Evolutionary conservation across 2,329 filamentous ascomycete species (phyloP), one percentile per base, ranked within the genome.

Genomic region (Calonectria leucothoes): DNA sequence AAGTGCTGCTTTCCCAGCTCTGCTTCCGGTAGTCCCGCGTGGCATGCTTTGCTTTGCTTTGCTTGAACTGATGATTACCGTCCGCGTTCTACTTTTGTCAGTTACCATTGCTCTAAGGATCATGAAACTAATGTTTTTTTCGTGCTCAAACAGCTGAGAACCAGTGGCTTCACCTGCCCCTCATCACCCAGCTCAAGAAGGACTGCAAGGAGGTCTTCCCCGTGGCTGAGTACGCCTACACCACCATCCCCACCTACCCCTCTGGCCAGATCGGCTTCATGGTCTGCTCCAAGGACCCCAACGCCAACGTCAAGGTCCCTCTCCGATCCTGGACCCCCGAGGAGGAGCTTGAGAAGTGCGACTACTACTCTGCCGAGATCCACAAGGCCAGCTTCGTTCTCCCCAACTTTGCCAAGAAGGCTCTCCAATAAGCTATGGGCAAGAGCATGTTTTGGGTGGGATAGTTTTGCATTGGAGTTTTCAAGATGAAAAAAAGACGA

Each of bases 231-330:
- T 99, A 98, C 89, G 97, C 94, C 81, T 99, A 98, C 92, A 98
- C 96, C 83, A 98, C 96, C 82, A 99, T 99, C 86, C 97, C 97
- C 73, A 99, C 97, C 84, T 99, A 99, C 90, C 97, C 97, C 79
- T 98, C 95, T 71, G 97, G 97, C 84, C 97, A 99, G 90, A 99
- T 99, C 83, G 97, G 97, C 84, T 99, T 99, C 93, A 98, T 99
- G 96, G 95, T 99, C 84, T 98, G 97, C 93, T 94, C 91, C 93
- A 98, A 99, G 92, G 96, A 98, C 84, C 89, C 92, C 84, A 92
- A 87, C 83, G 92, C 93, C 85, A 91, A 99, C 87, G 91, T 98
- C 84, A 95, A 91, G 86, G 94, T 93, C 87, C 97, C 97, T 68
- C 83, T 98, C 75, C 94, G 97, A 83, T 89, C 87, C 81, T 98